A percentile compares a stretch with the other conserved stretches of the same genome.
These are phyloP conservation scores for Teunomyces lycoperdinae DNA, from an alignment of 805 yeast genomes.

Conservation along the genomic window DNA sequence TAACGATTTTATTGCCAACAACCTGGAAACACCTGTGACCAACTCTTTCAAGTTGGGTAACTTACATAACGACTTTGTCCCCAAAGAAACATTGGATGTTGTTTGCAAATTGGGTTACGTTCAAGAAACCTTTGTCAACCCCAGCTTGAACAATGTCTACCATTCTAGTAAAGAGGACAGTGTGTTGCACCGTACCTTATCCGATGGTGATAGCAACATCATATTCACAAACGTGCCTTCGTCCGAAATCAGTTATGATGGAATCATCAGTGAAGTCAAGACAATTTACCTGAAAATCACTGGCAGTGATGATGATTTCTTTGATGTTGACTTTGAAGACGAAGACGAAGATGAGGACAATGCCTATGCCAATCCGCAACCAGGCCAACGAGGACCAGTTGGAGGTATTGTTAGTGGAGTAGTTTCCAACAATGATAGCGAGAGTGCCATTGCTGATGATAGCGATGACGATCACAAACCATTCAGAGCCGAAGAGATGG, in stretches of 20 bases:
- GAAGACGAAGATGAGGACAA: constrained; percentile 58
- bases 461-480: constrained; percentile 36
- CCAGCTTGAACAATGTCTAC: constrained; percentile 38
- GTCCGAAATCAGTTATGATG: constrained; percentile 87
- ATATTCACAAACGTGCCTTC: constrained; percentile 64
- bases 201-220: constrained; percentile 14
- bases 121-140: constrained; percentile 35
- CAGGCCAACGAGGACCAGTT: constrained; percentile 5
- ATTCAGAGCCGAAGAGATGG: constrained; percentile 45
- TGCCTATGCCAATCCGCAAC: constrained; percentile 6
- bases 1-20: constrained; percentile 33
- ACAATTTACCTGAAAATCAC: constrained; percentile 73
- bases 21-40: constrained; percentile 58
- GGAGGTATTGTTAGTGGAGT: constrained; percentile 17
- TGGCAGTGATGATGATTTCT: constrained; percentile 93
- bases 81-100: constrained; percentile 59
- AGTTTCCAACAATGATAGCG: constrained; percentile 11
- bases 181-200: constrained; percentile 17
- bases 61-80: constrained; percentile 71
- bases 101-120: constrained; percentile 41
- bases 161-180: constrained; percentile 22
- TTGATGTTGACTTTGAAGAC: constrained; percentile 94
- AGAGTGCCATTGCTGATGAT: constrained; percentile 21
- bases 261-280: constrained; percentile 79
- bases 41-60: constrained; percentile 85